phyloP scores from a whole-genome alignment of 345 rosid species.

The Iberis pinnata region DNA sequence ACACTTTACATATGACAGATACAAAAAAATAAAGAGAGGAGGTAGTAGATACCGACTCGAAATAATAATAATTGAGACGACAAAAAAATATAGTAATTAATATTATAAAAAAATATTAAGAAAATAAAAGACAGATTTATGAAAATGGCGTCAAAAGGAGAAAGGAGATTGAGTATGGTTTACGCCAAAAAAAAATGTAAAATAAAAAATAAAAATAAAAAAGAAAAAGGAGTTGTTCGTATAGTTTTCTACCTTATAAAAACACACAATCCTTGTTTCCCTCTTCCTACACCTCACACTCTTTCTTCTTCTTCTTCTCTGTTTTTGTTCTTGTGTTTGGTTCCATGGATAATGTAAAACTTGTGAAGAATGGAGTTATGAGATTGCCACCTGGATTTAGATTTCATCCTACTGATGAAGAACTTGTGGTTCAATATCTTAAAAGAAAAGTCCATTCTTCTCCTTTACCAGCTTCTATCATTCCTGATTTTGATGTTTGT shows the following conservation, averaged over 20 bases:
- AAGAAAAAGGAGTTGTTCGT: slow-evolving; percentile 29
- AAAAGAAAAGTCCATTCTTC: slow-evolving; percentile 56
- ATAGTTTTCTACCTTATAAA: slow-evolving; percentile 32
- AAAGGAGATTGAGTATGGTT: slow-evolving; percentile 37
- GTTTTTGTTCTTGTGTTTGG: not conserved
- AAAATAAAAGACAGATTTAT: slow-evolving; percentile 15
- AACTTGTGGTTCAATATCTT: slow-evolving; percentile 82
- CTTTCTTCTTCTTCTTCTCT: slow-evolving; percentile 11
- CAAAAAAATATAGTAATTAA: slow-evolving; percentile 12
- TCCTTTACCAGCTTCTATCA: slow-evolving; percentile 87
- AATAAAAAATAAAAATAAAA: not conserved
- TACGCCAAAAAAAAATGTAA: slow-evolving; percentile 22
- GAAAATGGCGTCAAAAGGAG: slow-evolving; percentile 31
- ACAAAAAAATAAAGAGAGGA: not conserved
- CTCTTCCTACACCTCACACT: slow-evolving; percentile 31
- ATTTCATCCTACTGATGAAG: slow-evolving; percentile 94
- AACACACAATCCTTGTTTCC: slow-evolving; percentile 32
- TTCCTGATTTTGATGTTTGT: slow-evolving; percentile 90
- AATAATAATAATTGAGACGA: slow-evolving; percentile 21
- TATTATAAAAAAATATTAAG: slow-evolving; percentile 5
- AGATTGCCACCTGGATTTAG: slow-evolving; percentile 94
- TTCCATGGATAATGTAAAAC: slow-evolving; percentile 57
- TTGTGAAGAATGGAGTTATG: slow-evolving; percentile 62
- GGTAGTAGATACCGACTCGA: slow-evolving; percentile 28
- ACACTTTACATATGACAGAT: slow-evolving; percentile 21